Conservation (phyloP, 495 filamentous ascomycete genomes). For the Letharia columbiana region DNA sequence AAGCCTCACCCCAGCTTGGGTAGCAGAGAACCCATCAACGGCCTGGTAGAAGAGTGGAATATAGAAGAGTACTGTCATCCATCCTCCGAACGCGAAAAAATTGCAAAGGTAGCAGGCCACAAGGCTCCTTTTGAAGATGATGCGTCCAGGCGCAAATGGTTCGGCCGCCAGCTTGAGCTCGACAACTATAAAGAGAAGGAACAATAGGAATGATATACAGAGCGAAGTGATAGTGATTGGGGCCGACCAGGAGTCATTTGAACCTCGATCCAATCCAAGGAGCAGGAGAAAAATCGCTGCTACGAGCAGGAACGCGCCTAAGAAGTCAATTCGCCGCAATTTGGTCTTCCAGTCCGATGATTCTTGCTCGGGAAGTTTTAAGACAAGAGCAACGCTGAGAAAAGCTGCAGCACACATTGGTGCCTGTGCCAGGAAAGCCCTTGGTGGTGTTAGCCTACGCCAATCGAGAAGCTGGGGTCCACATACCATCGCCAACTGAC, state of each 20-base stretch:
- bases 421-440: constrained; percentile 64
- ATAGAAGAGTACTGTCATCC: constrained; percentile 62
- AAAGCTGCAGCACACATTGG: constrained; percentile 64
- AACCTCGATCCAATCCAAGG: constrained; percentile 68
- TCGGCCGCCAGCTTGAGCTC: constrained; percentile 64
- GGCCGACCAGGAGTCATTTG: constrained; percentile 61
- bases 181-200: constrained; percentile 59
- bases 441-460: constrained; percentile 21
- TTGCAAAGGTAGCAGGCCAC: constrained; percentile 64
- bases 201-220: constrained; percentile 49
- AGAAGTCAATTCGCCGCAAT: constrained; percentile 68
- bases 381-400: constrained; percentile 49
- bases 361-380: constrained; percentile 52
- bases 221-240: constrained; percentile 53
- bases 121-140: constrained; percentile 64
- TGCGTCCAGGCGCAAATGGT: constrained; percentile 72
- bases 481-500: constrained; percentile 76
- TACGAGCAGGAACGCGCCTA: constrained; percentile 64
- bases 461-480: background rate
- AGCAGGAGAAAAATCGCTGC: constrained; percentile 63
- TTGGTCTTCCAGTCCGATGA: constrained; percentile 53
- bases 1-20: constrained; percentile 55
- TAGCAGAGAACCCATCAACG: constrained; percentile 56
- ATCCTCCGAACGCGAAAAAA: constrained; percentile 65
- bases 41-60: constrained; percentile 73